Base-by-base conservation (phyloP, 1,139 yeast genomes). In the Ogataea hybrid region DNA sequence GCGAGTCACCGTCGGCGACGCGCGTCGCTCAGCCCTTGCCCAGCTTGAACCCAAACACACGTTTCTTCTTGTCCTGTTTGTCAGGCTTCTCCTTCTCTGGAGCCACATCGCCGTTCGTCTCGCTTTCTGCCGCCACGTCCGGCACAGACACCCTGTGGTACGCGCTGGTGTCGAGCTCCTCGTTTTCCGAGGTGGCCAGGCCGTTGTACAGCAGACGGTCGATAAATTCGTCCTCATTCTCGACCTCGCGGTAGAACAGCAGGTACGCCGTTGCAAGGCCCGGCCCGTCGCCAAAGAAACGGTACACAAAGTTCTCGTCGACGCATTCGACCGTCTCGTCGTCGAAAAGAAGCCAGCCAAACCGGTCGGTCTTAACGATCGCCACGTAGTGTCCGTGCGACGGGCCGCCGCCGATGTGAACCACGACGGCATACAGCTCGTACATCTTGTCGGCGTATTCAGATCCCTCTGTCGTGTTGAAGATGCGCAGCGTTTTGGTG, bases 331-430 rank as follows among this genome's bases (percentile, higher is more conserved):
- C 96, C 15, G 94, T 82, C 63, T 92, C 98, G 62, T 92, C 98
- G 61, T 92, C 98, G 64, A 87, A 92, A 46, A 92, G 65, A 25
- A 92, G 67, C 98, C 98, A 92, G 1, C 96, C 87, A 31, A 81
- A 79, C 16, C 77, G 73, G 44, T 77, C 81, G n/a, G 90, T 83
- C 60, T 89, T 89, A 50, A 95, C 84, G 8, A 92, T 69, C 0
- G 96, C 78, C 11, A 92, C 90, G 58, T 92, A 92, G 62, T 92
- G 98, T 0, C 98, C 98, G 64, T 90, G 97, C 70, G 89, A 89
- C 1, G 97, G 97, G 0, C 97, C 97, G 3, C 97, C 95, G 4
- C 98, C 98, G 56, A 92, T 83, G 58, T 92, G 98, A 15, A 92
- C 89, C 17, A 92, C 94, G 32, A 90, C 81, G 0, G 94, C 89